These are phyloP conservation scores for Colletotrichum tamarilloi DNA, from an alignment of 2,329 filamentous ascomycete species.

Conservation along the genomic window DNA sequence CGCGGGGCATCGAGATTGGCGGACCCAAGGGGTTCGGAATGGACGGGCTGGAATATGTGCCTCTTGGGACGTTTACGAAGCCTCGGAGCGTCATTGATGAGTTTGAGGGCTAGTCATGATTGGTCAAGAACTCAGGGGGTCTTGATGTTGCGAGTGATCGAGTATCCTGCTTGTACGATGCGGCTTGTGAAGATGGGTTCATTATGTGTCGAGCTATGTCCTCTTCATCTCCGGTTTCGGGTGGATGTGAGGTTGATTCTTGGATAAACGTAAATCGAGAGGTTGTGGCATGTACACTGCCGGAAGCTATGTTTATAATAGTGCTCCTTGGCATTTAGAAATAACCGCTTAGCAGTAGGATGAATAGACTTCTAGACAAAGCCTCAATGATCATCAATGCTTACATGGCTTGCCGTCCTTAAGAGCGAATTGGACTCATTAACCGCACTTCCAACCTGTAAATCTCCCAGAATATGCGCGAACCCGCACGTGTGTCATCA, in stretches of 20 bases:
- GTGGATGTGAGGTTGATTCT: not conserved
- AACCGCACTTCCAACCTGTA: not conserved
- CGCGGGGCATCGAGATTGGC: slow-evolving; percentile 53
- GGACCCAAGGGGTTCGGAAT: slow-evolving; percentile 63
- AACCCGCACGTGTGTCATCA: not conserved
- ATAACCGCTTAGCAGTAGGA: not conserved
- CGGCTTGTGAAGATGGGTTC: not conserved
- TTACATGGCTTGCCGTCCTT: not conserved
- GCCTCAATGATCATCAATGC: not conserved
- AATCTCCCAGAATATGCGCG: not conserved
- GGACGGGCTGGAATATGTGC: slow-evolving; percentile 39
- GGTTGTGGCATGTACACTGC: not conserved
- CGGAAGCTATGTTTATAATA: not conserved
- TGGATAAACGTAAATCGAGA: not conserved
- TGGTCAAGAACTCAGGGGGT: not conserved
- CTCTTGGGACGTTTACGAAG: slow-evolving; percentile 55
- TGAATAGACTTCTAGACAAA: not conserved
- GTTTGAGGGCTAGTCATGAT: slow-evolving; percentile 38
- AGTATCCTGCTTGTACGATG: not conserved
- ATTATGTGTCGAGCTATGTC: not conserved
- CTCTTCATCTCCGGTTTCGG: not conserved
- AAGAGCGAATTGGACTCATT: not conserved
- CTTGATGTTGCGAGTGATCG: not conserved
- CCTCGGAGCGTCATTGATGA: slow-evolving; percentile 59
- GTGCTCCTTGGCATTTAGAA: not conserved